Evolutionary conservation across 345 rosid species (phyloP), one percentile per base, ranked within the genome.

Genomic region (Sonneratia caseolaris): DNA sequence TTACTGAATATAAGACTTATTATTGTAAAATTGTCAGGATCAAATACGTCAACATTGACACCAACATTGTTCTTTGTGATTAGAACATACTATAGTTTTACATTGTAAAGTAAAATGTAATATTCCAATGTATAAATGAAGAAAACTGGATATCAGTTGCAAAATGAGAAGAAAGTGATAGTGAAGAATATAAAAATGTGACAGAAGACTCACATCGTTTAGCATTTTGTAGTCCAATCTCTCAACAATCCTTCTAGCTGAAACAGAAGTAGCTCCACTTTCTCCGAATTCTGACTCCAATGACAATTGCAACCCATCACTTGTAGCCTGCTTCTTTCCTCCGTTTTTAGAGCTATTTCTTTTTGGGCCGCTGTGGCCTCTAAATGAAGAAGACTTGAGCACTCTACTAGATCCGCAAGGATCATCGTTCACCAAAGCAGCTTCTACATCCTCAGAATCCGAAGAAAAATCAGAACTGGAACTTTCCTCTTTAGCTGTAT

Each of bases 151-250:
- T 36, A 18, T 45, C 22, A 1, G 45, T 42, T 9, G 45, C 12
- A 21, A 37, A n/a, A 36, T 7, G 19, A 45, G 35, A 24, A 47
- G 22, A 53, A 67, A 55, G n/a, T 27, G 53, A 35, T 14, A 56
- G 27, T 21, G 35, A 18, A 61, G 69, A 43, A 38, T 69, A 70
- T 53, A 38, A 57, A 36, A 70, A 55, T 45, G 64, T 76, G 18
- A 16, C 68, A 74, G 73, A 76, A 43, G 59, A 83, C 99, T 88
- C 82, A 95, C 99, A 80, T 89, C 91, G 76, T 86, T 83, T 35
- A 95, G 80, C 80, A 76, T 90, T 83, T 87, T 95, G 92, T 95
- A 95, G 88, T 95, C 94, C 84, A 95, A 82, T 79, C 90, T 86
- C 69, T 83, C 87, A 56, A 82, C 79, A 62, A 73, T 82, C 79